Base-by-base conservation (phyloP, 23 red algal genomes). In the Gracilaria gracilis region DNA sequence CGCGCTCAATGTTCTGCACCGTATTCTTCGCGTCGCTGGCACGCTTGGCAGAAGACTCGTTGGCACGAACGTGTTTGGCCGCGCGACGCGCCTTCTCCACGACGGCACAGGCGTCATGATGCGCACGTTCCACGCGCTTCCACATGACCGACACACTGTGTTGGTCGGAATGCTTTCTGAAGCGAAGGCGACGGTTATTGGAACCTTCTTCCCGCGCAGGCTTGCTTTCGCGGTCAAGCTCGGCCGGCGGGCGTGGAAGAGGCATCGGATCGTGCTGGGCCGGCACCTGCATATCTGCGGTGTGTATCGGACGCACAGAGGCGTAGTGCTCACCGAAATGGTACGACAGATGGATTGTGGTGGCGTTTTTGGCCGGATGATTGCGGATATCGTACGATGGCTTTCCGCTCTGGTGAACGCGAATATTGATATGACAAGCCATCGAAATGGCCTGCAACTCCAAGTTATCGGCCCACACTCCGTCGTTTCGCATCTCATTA, bases 381-480 rank as follows among this genome's bases (percentile, higher is more conserved):
- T 96, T 96, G 88, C 67, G 79, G 77, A 96, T 96, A 48, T 96
- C 95, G 53, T 87, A 91, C 37, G 79, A 96, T 0, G 95, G 87
- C 27, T 87, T 85, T 39, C 88, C 88, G 61, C 83, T 71, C 74
- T 91, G 95, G 75, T 96, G 95, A 25, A 96, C 90, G 49, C 95
- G 79, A 54, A 96, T 92, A 58, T 96, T 96, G 29, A 93, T 81
- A 20, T 47, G 28, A n/a, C 64, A 92, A n/a, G 78, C 89, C 94
- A 92, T 83, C 32, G 89, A 96, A 20, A 96, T 74, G 48, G 89
- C 80, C 47, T 88, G 76, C 59, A 96, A 34, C 77, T 96, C 94
- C 23, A 96, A 42, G 75, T 96, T 96, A 37, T 89, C 94, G 31
- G 85, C 94, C 94, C 94, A 96, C 4, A 89, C 82, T 23, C 87